phyloP scores from a whole-genome alignment of 306 rosid genomes.

The Chamaecrista fasciculata region DNA sequence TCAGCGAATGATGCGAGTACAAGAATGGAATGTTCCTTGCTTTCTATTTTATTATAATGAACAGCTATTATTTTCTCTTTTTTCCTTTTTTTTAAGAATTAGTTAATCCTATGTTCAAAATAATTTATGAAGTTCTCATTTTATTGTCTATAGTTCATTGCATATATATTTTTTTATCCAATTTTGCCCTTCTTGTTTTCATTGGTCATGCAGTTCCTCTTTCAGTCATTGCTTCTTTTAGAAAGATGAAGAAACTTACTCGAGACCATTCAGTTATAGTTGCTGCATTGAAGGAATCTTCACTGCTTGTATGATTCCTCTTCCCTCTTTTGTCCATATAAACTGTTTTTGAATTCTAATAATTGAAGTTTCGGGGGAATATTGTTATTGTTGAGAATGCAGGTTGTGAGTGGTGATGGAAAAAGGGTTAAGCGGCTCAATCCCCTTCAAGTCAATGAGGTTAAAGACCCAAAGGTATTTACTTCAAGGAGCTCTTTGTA shows the following conservation, averaged over 20 bases:
- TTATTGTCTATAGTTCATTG: not conserved
- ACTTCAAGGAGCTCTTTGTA: slow-evolving; percentile 24
- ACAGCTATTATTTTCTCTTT: not conserved
- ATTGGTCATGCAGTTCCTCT: slow-evolving; percentile 69
- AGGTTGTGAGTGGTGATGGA: slow-evolving; percentile 85
- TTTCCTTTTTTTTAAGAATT: not conserved
- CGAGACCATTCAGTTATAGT: slow-evolving; percentile 50
- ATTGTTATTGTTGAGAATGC: slow-evolving; percentile 14
- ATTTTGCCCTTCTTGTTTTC: slow-evolving; percentile 3
- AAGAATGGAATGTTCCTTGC: not conserved
- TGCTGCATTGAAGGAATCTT: slow-evolving; percentile 78
- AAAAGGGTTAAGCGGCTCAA: slow-evolving; percentile 82
- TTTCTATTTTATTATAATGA: not conserved
- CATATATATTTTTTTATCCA: not conserved
- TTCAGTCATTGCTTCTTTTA: slow-evolving; percentile 73
- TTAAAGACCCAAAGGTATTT: slow-evolving; percentile 76
- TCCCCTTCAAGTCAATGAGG: slow-evolving; percentile 50
- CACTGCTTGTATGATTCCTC: slow-evolving; percentile 61
- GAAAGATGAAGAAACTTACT: slow-evolving; percentile 74
- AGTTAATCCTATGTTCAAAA: not conserved
- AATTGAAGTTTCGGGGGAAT: slow-evolving; percentile 26
- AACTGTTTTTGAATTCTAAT: slow-evolving; percentile 25
- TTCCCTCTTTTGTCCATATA: slow-evolving; percentile 18
- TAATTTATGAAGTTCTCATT: not conserved
- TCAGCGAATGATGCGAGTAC: not conserved